These are phyloP conservation scores for Salisapilia sapeloensis DNA, from an alignment of 352 stramenopile genomes.

Conservation along the genomic window DNA sequence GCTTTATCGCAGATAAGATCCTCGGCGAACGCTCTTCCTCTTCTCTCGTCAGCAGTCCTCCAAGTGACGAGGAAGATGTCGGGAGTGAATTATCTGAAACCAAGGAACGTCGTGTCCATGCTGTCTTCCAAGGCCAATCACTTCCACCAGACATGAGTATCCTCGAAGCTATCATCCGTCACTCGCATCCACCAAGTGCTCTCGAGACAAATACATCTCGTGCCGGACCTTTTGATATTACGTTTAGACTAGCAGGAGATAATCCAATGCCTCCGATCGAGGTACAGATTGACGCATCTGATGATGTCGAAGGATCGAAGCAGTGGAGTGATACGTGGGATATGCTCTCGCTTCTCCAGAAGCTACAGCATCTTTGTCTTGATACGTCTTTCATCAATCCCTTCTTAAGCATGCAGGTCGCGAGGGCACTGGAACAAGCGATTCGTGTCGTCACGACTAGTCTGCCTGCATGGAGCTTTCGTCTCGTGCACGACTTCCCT, in stretches of 20 bases:
- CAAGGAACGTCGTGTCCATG: slow-evolving; percentile 18
- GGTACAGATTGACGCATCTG: too few species aligned
- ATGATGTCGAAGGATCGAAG: too few species aligned
- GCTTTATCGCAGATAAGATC: slow-evolving; percentile 52
- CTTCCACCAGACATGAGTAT: slow-evolving; percentile 29
- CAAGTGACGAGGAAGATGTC: slow-evolving; percentile 6
- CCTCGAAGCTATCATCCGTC: slow-evolving; percentile 32
- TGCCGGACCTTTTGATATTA: too few species aligned
- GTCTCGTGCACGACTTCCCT: slow-evolving; percentile 27
- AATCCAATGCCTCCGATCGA: too few species aligned
- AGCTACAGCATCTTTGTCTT: slow-evolving; percentile 22
- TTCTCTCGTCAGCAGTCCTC: slow-evolving; percentile 16
- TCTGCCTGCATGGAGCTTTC: slow-evolving; percentile 34
- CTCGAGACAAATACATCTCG: too few species aligned
- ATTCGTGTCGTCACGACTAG: slow-evolving; percentile 43
- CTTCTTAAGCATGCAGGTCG: slow-evolving; percentile 39
- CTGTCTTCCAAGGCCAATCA: slow-evolving; percentile 15
- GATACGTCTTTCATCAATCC: slow-evolving; percentile 24
- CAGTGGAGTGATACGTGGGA: slow-evolving; percentile 55
- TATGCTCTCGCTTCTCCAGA: slow-evolving; percentile 8
- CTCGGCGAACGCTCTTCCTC: slow-evolving; percentile 15
- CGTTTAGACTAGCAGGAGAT: too few species aligned
- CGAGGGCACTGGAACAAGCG: slow-evolving; percentile 31
- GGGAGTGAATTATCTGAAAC: slow-evolving; percentile 10
- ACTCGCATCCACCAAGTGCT: too few species aligned